Evolutionary conservation across 768 basidiomycete genomes (phyloP), one percentile per base, ranked within the genome.

Genomic region (Krasilnikovozyma curviuscula): DNA sequence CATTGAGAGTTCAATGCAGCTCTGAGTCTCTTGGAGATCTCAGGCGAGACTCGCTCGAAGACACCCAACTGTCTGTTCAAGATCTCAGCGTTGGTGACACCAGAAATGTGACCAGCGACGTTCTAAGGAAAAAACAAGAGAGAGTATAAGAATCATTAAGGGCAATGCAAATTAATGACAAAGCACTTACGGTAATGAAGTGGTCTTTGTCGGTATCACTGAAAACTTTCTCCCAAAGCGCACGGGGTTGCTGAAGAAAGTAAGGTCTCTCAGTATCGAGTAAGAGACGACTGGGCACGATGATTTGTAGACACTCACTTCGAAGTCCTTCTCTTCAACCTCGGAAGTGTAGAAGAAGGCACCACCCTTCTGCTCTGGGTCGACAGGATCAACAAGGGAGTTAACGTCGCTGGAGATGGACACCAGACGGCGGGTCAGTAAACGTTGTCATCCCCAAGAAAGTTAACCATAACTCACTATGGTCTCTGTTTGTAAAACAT

Each of bases 31-130:
- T 82, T 75, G 4, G 77, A 77, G 30, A 89, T 68, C 10, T 66
- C 69, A 59, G 82, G 79, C 61, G 80, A 73, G 48, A 93, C 77
- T 43, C 74, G 75, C 34, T 81, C 77, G 73, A 79, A 88, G 52
- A 81, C 78, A 8, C 56, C 55, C 30, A 66, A 48, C 51, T 64
- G 62, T 12, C 63, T 44, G 43, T 57, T 52, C 51, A 63, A 51
- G 54, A 67, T 58, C 47, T 63, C 59, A 27, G 25, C 34, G 21
- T 25, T 16, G 16, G 48, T 57, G 34, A 54, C 54, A 2, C 46
- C 55, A 16, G 54, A 52, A 52, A 68, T 57, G 60, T 68, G 66
- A 1, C 64, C 66, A 8, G 64, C 57, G 41, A 70, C 61, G 55
- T 67, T 69, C 49, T 59, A 27, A 46, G 2, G 24, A 13, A 18